These are phyloP conservation scores for Russula olivacea DNA, from an alignment of 768 basidiomycete genomes.

Conservation along the genomic window DNA sequence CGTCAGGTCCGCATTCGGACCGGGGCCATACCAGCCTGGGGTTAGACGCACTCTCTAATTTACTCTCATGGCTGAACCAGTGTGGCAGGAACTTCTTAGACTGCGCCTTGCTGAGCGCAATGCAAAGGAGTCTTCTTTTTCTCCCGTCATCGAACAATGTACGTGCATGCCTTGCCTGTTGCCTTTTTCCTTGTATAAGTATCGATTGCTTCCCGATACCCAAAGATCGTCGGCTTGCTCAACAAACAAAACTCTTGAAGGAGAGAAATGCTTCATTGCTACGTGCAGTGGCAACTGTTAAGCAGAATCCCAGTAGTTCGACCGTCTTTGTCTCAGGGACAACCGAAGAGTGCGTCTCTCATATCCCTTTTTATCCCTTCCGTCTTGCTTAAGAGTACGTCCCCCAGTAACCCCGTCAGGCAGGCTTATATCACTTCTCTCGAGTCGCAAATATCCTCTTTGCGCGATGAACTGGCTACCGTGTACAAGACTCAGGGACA, in stretches of 20 bases:
- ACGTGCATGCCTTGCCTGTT: slow-evolving; percentile 31
- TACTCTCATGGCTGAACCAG: slow-evolving; percentile 63
- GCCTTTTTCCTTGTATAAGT: slow-evolving; percentile 20
- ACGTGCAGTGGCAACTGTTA: slow-evolving; percentile 73
- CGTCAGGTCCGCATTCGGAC: not conserved
- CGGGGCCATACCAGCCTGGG: not conserved
- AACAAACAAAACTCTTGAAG: slow-evolving; percentile 86
- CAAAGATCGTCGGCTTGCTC: slow-evolving; percentile 83
- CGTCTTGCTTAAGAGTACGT: slow-evolving; percentile 2
- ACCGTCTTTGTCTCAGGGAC: slow-evolving; percentile 56
- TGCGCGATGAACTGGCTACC: slow-evolving; percentile 88
- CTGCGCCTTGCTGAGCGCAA: slow-evolving; percentile 80
- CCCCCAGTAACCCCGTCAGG: slow-evolving; percentile 69
- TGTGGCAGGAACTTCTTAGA: slow-evolving; percentile 80
- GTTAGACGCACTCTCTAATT: slow-evolving; percentile 7
- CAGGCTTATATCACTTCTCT: slow-evolving; percentile 87
- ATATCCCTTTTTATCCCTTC: not conserved
- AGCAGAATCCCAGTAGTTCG: slow-evolving; percentile 53
- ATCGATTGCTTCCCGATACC: slow-evolving; percentile 20
- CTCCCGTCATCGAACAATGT: slow-evolving; percentile 92
- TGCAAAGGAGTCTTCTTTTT: slow-evolving; percentile 70
- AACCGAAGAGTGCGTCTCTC: slow-evolving; percentile 65
- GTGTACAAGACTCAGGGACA: slow-evolving; percentile 96
- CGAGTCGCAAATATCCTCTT: slow-evolving; percentile 87
- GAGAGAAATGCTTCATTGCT: slow-evolving; percentile 87